Conservation (phyloP, 2,329 filamentous ascomycete genomes). For the Cercospora citrullina region DNA sequence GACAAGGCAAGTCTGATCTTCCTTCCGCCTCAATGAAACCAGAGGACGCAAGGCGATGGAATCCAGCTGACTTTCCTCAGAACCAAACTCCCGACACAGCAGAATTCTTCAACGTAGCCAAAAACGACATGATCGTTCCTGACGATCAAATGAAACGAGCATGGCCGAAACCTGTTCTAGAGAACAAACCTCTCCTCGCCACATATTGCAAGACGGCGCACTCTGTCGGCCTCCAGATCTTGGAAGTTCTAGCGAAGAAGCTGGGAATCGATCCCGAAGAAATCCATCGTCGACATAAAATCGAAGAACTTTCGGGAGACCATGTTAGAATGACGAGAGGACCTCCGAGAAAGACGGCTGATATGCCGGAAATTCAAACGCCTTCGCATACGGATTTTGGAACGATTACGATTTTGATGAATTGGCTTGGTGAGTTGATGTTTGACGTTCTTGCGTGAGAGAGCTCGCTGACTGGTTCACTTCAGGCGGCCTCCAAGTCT, state of each 20-base stretch:
- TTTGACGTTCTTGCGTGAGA: too few relatives aligned
- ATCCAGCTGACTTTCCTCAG: background rate
- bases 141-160: slow-evolving; percentile 34
- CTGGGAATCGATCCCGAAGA: slow-evolving; percentile 48
- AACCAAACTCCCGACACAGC: slow-evolving; percentile 54
- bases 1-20: slow-evolving; percentile 39
- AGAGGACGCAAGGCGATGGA: background rate
- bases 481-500: slow-evolving; percentile 55
- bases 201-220: slow-evolving; percentile 52
- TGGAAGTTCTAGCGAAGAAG: slow-evolving; percentile 48
- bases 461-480: background rate
- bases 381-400: slow-evolving; percentile 57
- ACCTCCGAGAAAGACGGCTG: slow-evolving; percentile 45
- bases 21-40: background rate
- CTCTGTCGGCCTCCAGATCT: slow-evolving; percentile 48
- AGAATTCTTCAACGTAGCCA: slow-evolving; percentile 58
- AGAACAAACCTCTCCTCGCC: slow-evolving; percentile 38
- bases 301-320: slow-evolving; percentile 49
- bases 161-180: slow-evolving; percentile 34
- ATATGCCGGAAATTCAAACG: slow-evolving; percentile 41
- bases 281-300: slow-evolving; percentile 48
- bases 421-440: slow-evolving; percentile 42
- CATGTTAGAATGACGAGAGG: slow-evolving; percentile 56
- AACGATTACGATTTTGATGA: slow-evolving; percentile 58
- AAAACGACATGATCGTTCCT: slow-evolving; percentile 54